A percentile compares a stretch with the other conserved stretches of the same genome.
phyloP scores from a whole-genome alignment of 2,329 filamentous ascomycete genomes.

The Aspergillus sp. region DNA sequence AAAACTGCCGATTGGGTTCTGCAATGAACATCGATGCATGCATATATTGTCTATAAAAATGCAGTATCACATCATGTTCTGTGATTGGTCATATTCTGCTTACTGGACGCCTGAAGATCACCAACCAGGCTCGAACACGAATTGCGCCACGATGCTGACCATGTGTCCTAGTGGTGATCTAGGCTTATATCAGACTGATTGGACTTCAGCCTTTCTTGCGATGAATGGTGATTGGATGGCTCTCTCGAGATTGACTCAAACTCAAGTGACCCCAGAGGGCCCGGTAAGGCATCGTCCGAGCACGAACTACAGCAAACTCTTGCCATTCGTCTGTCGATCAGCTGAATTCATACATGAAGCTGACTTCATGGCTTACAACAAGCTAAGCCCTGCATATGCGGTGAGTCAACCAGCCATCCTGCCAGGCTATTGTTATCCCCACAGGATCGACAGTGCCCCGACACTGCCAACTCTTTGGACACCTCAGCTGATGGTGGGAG shows the following conservation, averaged over 20 bases:
- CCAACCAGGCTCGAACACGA: background rate
- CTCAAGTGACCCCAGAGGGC: background rate
- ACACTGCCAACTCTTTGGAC: background rate
- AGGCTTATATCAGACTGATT: background rate
- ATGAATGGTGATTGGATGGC: background rate
- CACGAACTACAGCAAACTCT: background rate
- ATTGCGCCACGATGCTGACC: background rate
- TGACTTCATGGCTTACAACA: background rate
- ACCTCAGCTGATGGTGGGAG: background rate
- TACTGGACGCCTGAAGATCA: background rate
- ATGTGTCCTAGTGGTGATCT: background rate
- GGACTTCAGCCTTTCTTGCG: background rate
- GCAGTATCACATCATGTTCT: background rate
- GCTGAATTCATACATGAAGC: background rate
- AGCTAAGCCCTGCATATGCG: background rate
- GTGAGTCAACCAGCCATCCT: background rate
- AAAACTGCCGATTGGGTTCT: background rate
- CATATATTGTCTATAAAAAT: conserved; percentile 5
- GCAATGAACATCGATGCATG: background rate
- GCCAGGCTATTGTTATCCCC: background rate
- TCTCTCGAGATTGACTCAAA: background rate
- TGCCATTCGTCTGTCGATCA: background rate
- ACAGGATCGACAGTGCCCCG: background rate
- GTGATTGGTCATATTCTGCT: conserved; percentile 1
- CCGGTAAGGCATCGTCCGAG: background rate